Evolutionary conservation across 1,139 yeast species (phyloP).

Genomic region (Yamadazyma dendronema): DNA sequence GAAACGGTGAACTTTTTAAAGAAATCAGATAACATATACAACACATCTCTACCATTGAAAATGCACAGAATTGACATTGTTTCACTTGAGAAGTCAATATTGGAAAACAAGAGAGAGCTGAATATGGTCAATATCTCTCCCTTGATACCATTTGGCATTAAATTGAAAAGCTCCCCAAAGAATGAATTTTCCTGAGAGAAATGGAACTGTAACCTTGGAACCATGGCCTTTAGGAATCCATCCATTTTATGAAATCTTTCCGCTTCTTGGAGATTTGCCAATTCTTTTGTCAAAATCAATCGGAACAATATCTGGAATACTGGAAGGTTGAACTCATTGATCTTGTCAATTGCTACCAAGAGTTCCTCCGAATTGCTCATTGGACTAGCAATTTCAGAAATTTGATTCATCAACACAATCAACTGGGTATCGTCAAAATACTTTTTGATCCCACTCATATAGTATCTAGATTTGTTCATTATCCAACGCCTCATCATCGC

Average conservation of each 20-base stretch:
- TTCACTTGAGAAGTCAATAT: slow-evolving; percentile 14
- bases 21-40: slow-evolving; percentile 36
- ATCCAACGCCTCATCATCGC: slow-evolving; percentile 19
- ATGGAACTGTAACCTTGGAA: slow-evolving; percentile 46
- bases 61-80: slow-evolving; percentile 8
- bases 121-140: slow-evolving; percentile 26
- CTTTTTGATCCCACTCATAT: slow-evolving; percentile 23
- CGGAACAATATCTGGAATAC: slow-evolving; percentile 47
- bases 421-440: slow-evolving; percentile 20
- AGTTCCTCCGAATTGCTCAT: slow-evolving; percentile 21
- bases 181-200: slow-evolving; percentile 32
- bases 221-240: slow-evolving; percentile 36
- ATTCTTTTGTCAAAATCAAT: slow-evolving; percentile 20
- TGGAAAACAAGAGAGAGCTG: slow-evolving; percentile 26
- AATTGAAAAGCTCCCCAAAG: slow-evolving; percentile 42
- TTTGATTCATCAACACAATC: slow-evolving; percentile 21
- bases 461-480: slow-evolving; percentile 20
- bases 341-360: slow-evolving; percentile 14
- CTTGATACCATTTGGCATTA: slow-evolving; percentile 30
- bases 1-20: slow-evolving; percentile 40
- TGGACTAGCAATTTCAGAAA: slow-evolving; percentile 11
- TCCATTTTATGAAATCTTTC: slow-evolving; percentile 16
- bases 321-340: slow-evolving; percentile 55
- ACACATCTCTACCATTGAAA: slow-evolving; percentile 15
- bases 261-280: slow-evolving; percentile 10